Evolutionary conservation across 2,329 filamentous ascomycete genomes (phyloP).

Genomic region (Curvularia lunata): DNA sequence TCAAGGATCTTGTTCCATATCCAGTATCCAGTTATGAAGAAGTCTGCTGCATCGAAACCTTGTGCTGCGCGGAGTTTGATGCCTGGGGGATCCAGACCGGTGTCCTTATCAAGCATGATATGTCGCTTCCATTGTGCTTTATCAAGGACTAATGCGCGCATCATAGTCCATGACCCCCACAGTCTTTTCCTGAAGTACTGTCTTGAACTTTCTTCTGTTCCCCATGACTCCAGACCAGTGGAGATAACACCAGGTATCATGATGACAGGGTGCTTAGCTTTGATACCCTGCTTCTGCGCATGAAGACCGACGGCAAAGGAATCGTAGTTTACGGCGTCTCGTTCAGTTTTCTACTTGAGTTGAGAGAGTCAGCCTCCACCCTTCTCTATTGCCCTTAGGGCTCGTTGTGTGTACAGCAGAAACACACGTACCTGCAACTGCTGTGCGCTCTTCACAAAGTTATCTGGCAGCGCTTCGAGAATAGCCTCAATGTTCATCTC

Average conservation of each 20-base stretch:
- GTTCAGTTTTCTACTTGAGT: slow-evolving; percentile 73
- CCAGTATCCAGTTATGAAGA: slow-evolving; percentile 91
- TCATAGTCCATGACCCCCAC: slow-evolving; percentile 99
- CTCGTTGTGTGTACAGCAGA: background rate
- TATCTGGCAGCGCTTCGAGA: slow-evolving; percentile 85
- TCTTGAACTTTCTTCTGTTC: slow-evolving; percentile 81
- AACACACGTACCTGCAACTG: slow-evolving; percentile 74
- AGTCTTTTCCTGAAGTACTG: slow-evolving; percentile 93
- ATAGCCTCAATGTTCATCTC: slow-evolving; percentile 82
- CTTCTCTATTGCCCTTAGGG: background rate
- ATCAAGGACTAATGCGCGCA: slow-evolving; percentile 90
- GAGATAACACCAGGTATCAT: slow-evolving; percentile 99
- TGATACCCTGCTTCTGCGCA: slow-evolving; percentile 78
- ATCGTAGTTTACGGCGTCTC: slow-evolving; percentile 88
- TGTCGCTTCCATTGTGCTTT: slow-evolving; percentile 95
- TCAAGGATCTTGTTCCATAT: slow-evolving; percentile 99
- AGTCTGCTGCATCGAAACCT: slow-evolving; percentile 96
- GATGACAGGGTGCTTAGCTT: slow-evolving; percentile 85
- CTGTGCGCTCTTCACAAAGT: slow-evolving; percentile 82
- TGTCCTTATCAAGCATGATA: slow-evolving; percentile 93
- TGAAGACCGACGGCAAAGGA: slow-evolving; percentile 90
- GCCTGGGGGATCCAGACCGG: slow-evolving; percentile 86
- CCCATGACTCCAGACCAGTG: slow-evolving; percentile 95
- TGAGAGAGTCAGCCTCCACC: slow-evolving; percentile 31
- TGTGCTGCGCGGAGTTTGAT: slow-evolving; percentile 93